Evolutionary conservation across 345 rosid genomes (phyloP), one percentile per base, ranked within the genome.

Genomic region (Aquilaria yunnanensis): DNA sequence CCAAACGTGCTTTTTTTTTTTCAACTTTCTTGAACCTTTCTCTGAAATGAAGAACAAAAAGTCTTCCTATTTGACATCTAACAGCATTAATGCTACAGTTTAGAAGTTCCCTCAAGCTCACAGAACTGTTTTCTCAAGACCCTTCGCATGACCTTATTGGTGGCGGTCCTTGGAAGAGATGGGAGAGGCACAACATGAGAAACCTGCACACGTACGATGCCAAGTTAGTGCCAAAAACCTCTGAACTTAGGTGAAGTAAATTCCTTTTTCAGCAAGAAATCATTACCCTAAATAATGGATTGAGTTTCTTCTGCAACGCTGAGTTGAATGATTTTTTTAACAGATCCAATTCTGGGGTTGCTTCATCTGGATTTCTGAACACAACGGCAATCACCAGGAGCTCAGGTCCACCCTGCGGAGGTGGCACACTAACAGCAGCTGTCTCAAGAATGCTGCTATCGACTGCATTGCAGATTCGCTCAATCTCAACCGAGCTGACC

Each of bases 81-180:
- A 3, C 43, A 9, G 43, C 8, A 4, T 1, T 37, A 9, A 37
- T 8, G 0, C 43, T 46, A 87, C 11, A 94, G 80, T 74, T 80
- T 94, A 16, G 96, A 81, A 70, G 77, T 79, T 55, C 64, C 73
- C 67, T 76, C 84, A 6, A 66, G 67, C 65, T 78, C 77, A 37
- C 77, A 63, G 5, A 90, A 71, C 56, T 76, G 85, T 75, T 88
- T 81, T 72, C 99, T 70, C 81, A 94, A 60, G 51, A 90, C 81
- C 80, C 99, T 80, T 73, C 97, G 90, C 97, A 94, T 90, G 7
- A 90, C 97, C 83, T 94, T 94, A 72, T 90, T 90, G 41, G 92
- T 57, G 0, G 97, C 99, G 0, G 99, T 94, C 76, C 99, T 81
- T 3, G 97, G 97, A 46, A 90, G 83, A 32, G 89, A 80, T 13